Evolutionary conservation across 2,329 filamentous ascomycete species (phyloP).

Genomic region (Neocatenulostroma microsporum): DNA sequence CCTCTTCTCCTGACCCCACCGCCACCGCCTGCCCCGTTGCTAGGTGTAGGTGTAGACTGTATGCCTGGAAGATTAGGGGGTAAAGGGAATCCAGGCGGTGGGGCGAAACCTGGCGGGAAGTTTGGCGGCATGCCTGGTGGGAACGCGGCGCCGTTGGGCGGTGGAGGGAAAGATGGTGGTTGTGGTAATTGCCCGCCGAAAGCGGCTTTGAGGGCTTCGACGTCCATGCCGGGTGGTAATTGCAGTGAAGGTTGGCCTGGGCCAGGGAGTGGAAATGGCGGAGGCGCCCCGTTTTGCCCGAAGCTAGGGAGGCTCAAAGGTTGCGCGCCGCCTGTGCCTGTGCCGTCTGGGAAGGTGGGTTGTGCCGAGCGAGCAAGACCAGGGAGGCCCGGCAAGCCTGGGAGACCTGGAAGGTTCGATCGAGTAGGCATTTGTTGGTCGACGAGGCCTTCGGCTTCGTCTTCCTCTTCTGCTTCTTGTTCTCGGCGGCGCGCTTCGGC

Average conservation of each 20-base stretch:
- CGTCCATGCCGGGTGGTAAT: constrained; percentile 22
- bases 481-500: constrained; percentile 70
- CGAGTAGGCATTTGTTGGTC: constrained; percentile 74
- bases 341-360: constrained; percentile 31
- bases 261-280: constrained; percentile 16
- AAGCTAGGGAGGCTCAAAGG: constrained; percentile 17
- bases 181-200: constrained; percentile 24
- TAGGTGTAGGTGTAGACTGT: constrained; percentile 1
- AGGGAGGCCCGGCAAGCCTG: constrained; percentile 27
- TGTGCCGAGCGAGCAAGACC: constrained; percentile 9
- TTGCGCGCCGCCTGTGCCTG: constrained; percentile 37
- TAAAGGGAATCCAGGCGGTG: constrained; percentile 18
- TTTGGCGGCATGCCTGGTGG: constrained; percentile 6
- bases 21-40: no score
- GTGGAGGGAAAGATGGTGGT: constrained; percentile 22
- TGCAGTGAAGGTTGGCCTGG: constrained; percentile 16
- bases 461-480: constrained; percentile 87
- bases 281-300: constrained; percentile 11
- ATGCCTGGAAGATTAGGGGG: constrained; percentile 13
- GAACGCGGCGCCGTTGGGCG: constrained; percentile 8
- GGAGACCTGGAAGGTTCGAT: constrained; percentile 55
- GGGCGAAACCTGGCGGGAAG: constrained; percentile 29
- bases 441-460: constrained; percentile 84
- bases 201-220: constrained; percentile 26
- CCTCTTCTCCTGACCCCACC: constrained; percentile 50